Conservation (phyloP, 1,139 yeast species). For the Protomyces arabidopsidicola region DNA sequence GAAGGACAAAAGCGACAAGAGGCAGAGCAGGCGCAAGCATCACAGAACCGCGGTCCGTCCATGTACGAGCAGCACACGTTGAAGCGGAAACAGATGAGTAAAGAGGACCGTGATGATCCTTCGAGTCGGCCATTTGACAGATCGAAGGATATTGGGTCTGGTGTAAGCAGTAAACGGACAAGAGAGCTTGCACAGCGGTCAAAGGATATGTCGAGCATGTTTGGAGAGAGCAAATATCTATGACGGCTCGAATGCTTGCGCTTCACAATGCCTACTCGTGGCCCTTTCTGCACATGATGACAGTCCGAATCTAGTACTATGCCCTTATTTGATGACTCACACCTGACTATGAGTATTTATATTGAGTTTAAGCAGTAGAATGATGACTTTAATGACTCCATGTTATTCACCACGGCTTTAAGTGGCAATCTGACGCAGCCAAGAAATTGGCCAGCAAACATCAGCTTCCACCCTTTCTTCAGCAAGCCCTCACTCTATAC, state of each 20-base stretch:
- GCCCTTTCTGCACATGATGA: no score
- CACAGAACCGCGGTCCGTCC: background rate
- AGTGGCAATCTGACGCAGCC: no score
- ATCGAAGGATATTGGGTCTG: constrained; percentile 33
- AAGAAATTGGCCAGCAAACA: no score
- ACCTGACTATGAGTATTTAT: no score
- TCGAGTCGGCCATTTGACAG: constrained; percentile 33
- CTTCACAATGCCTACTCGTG: no score
- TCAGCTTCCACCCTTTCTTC: no score
- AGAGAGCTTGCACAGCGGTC: constrained; percentile 29
- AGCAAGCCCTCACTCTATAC: no score
- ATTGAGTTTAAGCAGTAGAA: no score
- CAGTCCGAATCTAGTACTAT: no score
- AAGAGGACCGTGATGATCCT: constrained; percentile 28
- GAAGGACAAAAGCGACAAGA: background rate
- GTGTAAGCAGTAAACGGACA: constrained; percentile 17
- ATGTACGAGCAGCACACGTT: constrained; percentile 24
- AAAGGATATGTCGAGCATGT: constrained; percentile 31
- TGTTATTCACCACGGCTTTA: no score
- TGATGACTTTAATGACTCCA: no score
- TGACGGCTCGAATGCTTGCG: background rate
- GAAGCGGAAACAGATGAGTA: constrained; percentile 27
- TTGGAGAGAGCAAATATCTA: constrained; percentile 32
- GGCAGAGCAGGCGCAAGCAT: background rate
- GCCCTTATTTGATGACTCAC: no score